Evolutionary conservation across 2,329 filamentous ascomycete species (phyloP), one percentile per base, ranked within the genome.

Genomic region (Cladosporium phlei): DNA sequence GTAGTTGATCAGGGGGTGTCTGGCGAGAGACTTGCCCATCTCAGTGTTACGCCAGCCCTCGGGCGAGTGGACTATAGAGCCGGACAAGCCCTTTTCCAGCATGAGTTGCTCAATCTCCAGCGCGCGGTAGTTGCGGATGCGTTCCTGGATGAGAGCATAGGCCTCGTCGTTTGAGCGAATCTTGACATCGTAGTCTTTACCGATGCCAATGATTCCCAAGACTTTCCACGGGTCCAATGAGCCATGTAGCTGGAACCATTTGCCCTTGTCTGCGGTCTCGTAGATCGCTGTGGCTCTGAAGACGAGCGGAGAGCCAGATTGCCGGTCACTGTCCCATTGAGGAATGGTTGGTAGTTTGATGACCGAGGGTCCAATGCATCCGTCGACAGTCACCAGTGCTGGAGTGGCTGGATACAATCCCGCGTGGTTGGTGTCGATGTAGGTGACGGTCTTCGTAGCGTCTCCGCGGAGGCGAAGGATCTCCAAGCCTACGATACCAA

Each of bases 211-310:
- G n/a, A 69, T 66, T 19, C 62, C 54, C 1, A 77, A 64, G 0
- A 71, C 69, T 2, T 67, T 64, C 2, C 59, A 56, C 0, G 73
- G 68, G 28, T 74, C 58, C 37, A 78, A 62, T 1, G 71, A 75
- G 4, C 75, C 75, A 43, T 78, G 73, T 0, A 78, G 62, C 8
- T 72, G 72, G 55, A 74, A 78, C 69, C 71, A 76, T 1, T 69
- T 65, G 0, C 64, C 62, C 0, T 65, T 58, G 24, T 71, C 60
- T 16, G 65, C 68, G 0, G 75, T 78, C 5, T 68, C 70, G 51
- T 77, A 77, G 38, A 74, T 66, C 2, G 66, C 69, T 5, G 69
- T 72, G 5, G 66, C 57, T n/a, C 73, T 66, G 37, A 67, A 67
- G 24, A 64, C 64, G 38, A 73, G 55, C 0, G 66, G 55, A 11